Percentiles rank a stretch among this genome's conserved stretches.
phyloP scores from a whole-genome alignment of 305 asterid species.

The Andrographis paniculata region DNA sequence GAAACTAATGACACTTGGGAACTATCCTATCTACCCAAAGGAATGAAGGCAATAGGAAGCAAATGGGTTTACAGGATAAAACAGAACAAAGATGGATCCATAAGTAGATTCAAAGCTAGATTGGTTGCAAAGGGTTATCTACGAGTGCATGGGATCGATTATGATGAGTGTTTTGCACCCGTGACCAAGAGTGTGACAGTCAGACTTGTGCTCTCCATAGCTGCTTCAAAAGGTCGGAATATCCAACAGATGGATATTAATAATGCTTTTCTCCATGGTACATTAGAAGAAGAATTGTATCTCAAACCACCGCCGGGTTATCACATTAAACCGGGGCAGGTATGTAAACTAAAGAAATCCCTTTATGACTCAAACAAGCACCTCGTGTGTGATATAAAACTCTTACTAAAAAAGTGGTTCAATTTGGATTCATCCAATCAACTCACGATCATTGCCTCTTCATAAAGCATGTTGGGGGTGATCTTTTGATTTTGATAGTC shows the following conservation, averaged over 20 bases:
- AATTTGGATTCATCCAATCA: background rate
- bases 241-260: background rate
- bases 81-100: background rate
- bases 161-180: background rate
- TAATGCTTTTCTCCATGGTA: background rate
- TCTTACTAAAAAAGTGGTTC: background rate
- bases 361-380: background rate
- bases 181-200: background rate
- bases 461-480: background rate
- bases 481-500: background rate
- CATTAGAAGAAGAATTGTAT: background rate
- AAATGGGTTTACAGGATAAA: slow-evolving; percentile 1
- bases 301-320: background rate
- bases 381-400: background rate
- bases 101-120: background rate
- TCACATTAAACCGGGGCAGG: background rate
- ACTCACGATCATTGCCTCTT: background rate
- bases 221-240: background rate
- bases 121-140: background rate
- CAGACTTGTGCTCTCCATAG: background rate
- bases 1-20: background rate
- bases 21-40: background rate
- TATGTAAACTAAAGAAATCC: background rate
- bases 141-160: background rate
- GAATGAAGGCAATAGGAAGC: background rate